phyloP scores from a whole-genome alignment of 805 yeast genomes.

The Candida incommunis region DNA sequence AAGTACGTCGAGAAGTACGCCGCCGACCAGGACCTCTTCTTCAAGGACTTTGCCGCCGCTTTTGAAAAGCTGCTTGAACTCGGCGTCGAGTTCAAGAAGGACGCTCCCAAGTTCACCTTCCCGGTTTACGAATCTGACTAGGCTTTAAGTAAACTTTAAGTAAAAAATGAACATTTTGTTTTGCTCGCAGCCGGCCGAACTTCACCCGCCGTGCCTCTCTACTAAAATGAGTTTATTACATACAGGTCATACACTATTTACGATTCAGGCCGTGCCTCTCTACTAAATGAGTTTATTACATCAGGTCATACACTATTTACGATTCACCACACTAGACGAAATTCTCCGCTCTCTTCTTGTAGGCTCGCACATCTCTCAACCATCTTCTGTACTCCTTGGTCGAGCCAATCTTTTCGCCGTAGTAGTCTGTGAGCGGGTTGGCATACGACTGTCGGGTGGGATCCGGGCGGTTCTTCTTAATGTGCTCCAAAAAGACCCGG shows the following conservation, averaged over 20 bases:
- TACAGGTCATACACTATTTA: too few species aligned
- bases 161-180: too few species aligned
- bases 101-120: conserved; percentile 15
- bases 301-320: not conserved
- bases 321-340: conserved; percentile 13
- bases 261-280: too few species aligned
- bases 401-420: conserved; percentile 89
- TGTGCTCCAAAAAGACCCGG: conserved; percentile 56
- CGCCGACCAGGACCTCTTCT: conserved; percentile 39
- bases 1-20: conserved; percentile 49
- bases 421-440: conserved; percentile 97
- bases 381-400: conserved; percentile 81
- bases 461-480: conserved; percentile 73
- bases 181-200: too few species aligned
- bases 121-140: not conserved
- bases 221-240: too few species aligned
- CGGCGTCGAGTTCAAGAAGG: conserved; percentile 47
- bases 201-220: too few species aligned
- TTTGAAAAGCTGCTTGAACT: conserved; percentile 55
- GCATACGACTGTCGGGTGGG: conserved; percentile 75
- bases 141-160: too few species aligned
- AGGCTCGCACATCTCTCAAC: conserved; percentile 90
- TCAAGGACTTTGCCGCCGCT: conserved; percentile 46
- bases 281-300: not conserved
- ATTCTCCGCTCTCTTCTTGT: conserved; percentile 26